Percentiles rank a stretch among this genome's conserved stretches.
phyloP scores from a whole-genome alignment of 345 rosid species.

The Dovyalis caffra region DNA sequence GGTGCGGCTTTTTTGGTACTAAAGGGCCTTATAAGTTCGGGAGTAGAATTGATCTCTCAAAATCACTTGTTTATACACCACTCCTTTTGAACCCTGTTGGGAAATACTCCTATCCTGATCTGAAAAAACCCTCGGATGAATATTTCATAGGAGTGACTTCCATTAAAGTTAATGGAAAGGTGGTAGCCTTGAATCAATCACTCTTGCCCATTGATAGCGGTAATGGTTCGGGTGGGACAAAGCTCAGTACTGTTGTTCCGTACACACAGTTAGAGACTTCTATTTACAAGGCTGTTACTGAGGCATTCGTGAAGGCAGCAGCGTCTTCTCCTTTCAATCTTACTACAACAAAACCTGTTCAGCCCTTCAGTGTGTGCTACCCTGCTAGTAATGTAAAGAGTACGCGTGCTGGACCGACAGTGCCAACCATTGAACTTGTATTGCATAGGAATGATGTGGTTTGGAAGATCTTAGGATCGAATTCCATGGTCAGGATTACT shows the following conservation, averaged over 20 bases:
- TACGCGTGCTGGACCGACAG: slow-evolving; percentile 18
- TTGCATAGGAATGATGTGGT: slow-evolving; percentile 24
- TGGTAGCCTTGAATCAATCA: background rate
- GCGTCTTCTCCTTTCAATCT: slow-evolving; percentile 1
- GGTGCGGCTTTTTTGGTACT: background rate
- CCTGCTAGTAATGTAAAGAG: slow-evolving; percentile 5
- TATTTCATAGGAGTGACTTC: slow-evolving; percentile 13
- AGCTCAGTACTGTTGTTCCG: slow-evolving; percentile 27
- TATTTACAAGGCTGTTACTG: slow-evolving; percentile 28
- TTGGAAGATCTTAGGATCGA: slow-evolving; percentile 36
- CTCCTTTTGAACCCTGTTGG: slow-evolving; percentile 16
- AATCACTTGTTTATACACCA: slow-evolving; percentile 6
- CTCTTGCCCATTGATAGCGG: slow-evolving; percentile 1
- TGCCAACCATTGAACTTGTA: slow-evolving; percentile 29
- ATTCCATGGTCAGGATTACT: slow-evolving; percentile 33
- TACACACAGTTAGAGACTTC: slow-evolving; percentile 27
- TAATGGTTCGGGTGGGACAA: slow-evolving; percentile 22
- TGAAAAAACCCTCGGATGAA: slow-evolving; percentile 25
- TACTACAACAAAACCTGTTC: background rate
- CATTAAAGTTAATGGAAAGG: slow-evolving; percentile 11
- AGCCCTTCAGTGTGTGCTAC: slow-evolving; percentile 34
- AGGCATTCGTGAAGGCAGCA: slow-evolving; percentile 2
- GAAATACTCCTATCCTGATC: background rate
- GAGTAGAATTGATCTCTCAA: background rate
- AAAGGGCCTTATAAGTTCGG: background rate